Evolutionary conservation across 1,284 basidiomycete species (phyloP), one percentile per base, ranked within the genome.

Genomic region (Cutaneotrichosporon cyanovorans): DNA sequence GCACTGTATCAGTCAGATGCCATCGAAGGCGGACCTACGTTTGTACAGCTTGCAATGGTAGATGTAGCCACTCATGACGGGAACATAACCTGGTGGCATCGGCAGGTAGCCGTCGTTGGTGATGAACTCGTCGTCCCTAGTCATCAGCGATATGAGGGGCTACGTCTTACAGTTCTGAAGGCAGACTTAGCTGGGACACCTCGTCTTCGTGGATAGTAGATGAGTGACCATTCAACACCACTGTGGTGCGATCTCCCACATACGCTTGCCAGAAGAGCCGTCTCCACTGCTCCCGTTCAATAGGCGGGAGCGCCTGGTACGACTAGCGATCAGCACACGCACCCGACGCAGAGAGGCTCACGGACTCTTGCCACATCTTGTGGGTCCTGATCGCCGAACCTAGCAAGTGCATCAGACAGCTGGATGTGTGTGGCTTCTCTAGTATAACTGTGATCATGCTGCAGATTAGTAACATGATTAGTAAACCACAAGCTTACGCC

Each of bases 201-300:
- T 90, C 87, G 64, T 88, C 86, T 62, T 88, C 85, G 45, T 85
- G 79, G 59, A 88, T 75, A 63, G 80, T 84, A 53, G 87, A 84
- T 33, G 85, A 85, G 47, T 83, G 76, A n/a, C 84, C 84, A 10
- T 58, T 42, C 34, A 88, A 75, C 28, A 87, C 83, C 39, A 82
- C 83, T 82, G 83, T 84, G 14, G 85, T 87, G 68, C 87, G 87
- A 68, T 89, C 86, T 58, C 85, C 85, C 68, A 82, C 84, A 60
- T 87, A 88, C 37, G 87, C 76, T 22, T 89, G 71, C 85, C 85
- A 89, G 71, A 88, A 89, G 23, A 80, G 79, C 49, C 87, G 76
- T 48, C 86, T 77, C 25, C 87, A 75, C 20, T 87, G 78, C 71
- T 89, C 85, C 54, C 80, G 82, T 73, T 89, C 86, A 55, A 90